Percentiles rank a stretch among this genome's conserved stretches.
These are phyloP conservation scores for Ichthyophonus hoferi DNA, from an alignment of 208 protist genomes.

Conservation along the genomic window DNA sequence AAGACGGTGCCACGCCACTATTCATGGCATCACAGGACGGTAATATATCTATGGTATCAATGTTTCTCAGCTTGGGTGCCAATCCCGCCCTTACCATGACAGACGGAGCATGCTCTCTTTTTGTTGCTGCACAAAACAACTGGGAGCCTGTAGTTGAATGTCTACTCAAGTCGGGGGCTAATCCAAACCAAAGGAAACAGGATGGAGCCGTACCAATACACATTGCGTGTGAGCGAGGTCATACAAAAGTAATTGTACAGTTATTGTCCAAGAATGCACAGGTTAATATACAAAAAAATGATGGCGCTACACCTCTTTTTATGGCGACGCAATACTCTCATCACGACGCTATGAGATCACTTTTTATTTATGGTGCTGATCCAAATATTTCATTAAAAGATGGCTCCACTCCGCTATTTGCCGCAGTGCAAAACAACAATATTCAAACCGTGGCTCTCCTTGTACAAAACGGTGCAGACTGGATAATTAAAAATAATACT, in stretches of 20 bases:
- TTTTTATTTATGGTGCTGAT: constrained; percentile 26
- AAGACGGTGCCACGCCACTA: constrained; percentile 25
- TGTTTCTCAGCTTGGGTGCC: constrained; percentile 17
- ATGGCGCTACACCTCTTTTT: constrained; percentile 32
- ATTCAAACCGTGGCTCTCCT: background rate
- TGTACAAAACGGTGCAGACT: background rate
- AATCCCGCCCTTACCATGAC: background rate
- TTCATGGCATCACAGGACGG: constrained; percentile 36
- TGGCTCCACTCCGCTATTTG: constrained; percentile 12
- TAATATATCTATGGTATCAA: background rate
- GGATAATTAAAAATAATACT: background rate
- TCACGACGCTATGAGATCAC: background rate
- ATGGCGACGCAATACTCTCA: constrained; percentile 31
- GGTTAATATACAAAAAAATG: background rate
- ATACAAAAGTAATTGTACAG: background rate
- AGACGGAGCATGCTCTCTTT: constrained; percentile 11
- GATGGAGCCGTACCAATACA: constrained; percentile 36
- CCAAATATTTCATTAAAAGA: background rate
- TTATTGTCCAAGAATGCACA: constrained; percentile 22
- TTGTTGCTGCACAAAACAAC: constrained; percentile 17
- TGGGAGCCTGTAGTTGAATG: background rate
- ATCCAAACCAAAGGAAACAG: background rate
- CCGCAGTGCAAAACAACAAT: background rate
- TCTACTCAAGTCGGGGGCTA: background rate
- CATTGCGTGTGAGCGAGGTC: constrained; percentile 34